Base-by-base conservation (phyloP, 495 filamentous ascomycete genomes). In the Hypoxylon lienhwacheense region DNA sequence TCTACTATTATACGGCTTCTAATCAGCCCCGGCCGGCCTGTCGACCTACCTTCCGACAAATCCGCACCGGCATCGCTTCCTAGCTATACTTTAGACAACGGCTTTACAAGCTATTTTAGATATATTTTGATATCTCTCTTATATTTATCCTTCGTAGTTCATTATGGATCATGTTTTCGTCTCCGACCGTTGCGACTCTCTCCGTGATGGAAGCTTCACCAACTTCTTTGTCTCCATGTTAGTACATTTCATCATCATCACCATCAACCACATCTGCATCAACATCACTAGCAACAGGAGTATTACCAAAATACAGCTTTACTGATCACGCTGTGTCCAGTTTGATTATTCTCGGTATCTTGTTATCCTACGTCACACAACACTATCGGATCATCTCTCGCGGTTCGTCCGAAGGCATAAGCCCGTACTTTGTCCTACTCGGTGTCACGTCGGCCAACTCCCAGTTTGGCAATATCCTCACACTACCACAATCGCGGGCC, bases 301-400 rank as follows among this genome's bases (percentile, higher is more conserved):
- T n/a, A n/a, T n/a, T n/a, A n/a, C n/a, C n/a, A n/a, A n/a, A n/a
- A n/a, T n/a, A n/a, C n/a, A n/a, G n/a, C n/a, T n/a, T n/a, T 55
- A 41, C 47, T 53, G 12, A 52, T 25, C n/a, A 26, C 20, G 53
- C 16, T 32, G n/a, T 34, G 12, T 20, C 28, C 47, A 95, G 90
- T 59, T 69, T 96, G 60, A 89, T 98, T 55, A 75, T 97, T 61
- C 63, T 96, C 61, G 93, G 95, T 37, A 95, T 98, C 68, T 74
- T 97, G 46, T 68, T 92, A 51, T 97, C 92, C 51, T 98, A 98
- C 70, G 81, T 96, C 20, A 95, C 93, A 1, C 93, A 98, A 68
- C 93, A 97, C 69, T 76, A 85, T 67, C 89, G 91, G 52, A 97
- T 98, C 74, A 88, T 95, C 57, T 70, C 79, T 32, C 83, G 90